These are phyloP conservation scores for Jimgerdemannia lactiflua DNA, from an alignment of 192 early-diverging fungal species.

Conservation along the genomic window DNA sequence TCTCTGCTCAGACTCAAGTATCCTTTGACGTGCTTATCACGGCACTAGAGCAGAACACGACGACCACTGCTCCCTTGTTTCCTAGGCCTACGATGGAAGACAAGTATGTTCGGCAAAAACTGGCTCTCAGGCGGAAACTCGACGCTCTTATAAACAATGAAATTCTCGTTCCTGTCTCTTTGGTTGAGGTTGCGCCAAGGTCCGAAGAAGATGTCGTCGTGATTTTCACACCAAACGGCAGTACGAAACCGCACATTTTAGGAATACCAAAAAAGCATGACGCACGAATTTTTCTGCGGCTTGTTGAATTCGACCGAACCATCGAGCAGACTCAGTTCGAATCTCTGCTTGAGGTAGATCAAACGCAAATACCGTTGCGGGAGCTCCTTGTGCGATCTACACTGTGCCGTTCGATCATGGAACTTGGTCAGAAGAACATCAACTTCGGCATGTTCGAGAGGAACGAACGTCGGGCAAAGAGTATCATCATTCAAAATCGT, in stretches of 20 bases:
- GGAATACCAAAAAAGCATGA: conserved; percentile 76
- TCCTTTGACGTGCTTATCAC: conserved; percentile 60
- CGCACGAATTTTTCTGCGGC: conserved; percentile 76
- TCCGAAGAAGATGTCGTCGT: conserved; percentile 68
- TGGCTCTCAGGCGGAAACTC: conserved; percentile 71
- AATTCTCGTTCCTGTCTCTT: conserved; percentile 56
- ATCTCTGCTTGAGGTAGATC: conserved; percentile 53
- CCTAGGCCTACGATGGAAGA: conserved; percentile 70
- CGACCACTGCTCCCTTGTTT: conserved; percentile 59
- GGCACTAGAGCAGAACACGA: conserved; percentile 61
- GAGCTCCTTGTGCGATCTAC: conserved; percentile 88
- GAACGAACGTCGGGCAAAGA: conserved; percentile 81
- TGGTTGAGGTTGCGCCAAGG: conserved; percentile 64
- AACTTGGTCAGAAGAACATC: conserved; percentile 94
- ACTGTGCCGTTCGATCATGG: conserved; percentile 83
- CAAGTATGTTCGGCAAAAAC: conserved; percentile 63
- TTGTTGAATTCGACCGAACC: conserved; percentile 85
- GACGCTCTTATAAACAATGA: conserved; percentile 67
- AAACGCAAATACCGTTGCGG: conserved; percentile 73
- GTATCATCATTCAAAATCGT: conserved; percentile 87
- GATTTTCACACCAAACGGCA: conserved; percentile 64
- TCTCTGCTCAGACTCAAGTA: conserved; percentile 29
- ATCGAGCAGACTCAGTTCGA: conserved; percentile 83
- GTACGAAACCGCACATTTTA: conserved; percentile 58
- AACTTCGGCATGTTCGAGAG: conserved; percentile 93